Evolutionary conservation across 139 green algal species (phyloP), one percentile per base, ranked within the genome.

Genomic region (Zygnema cylindricum): DNA sequence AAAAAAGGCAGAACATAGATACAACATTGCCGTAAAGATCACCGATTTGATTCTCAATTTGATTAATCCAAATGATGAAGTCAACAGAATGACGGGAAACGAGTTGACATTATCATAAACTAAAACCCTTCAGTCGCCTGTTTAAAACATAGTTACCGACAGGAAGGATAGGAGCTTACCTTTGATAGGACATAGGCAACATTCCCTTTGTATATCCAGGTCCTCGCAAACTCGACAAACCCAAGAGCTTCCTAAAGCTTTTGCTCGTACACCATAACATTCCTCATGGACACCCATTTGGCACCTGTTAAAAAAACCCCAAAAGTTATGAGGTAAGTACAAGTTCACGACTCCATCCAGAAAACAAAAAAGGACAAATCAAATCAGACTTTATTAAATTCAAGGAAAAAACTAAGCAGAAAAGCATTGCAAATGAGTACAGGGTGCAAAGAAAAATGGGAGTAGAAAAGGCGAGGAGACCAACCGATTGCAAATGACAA

Each of bases 261-360:
- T 0, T 69, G 30, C 84, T 76, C 84, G 73, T 40, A 87, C 41
- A 25, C 85, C 85, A 1, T 90, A 90, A 41, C 85, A 90, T 35
- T 82, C 77, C 43, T 90, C 85, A 35, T 90, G 85, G n/a, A 90
- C 85, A 0, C 35, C 85, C 85, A 90, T 35, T 42, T 90, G 57
- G 0, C 85, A 90, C 77, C 82, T 89, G 83, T 57, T n/a, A n/a
- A n/a, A n/a, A n/a, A n/a, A n/a, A n/a, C n/a, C n/a, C n/a, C n/a
- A n/a, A n/a, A n/a, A n/a, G n/a, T n/a, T n/a, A n/a, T n/a, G n/a
- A n/a, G n/a, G n/a, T n/a, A n/a, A n/a, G n/a, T n/a, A n/a, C n/a
- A n/a, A n/a, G n/a, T n/a, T n/a, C n/a, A n/a, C n/a, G n/a, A n/a
- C n/a, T n/a, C n/a, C n/a, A n/a, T n/a, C n/a, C n/a, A n/a, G n/a